Evolutionary conservation across 2,329 filamentous ascomycete species (phyloP).

Genomic region (Talaromyces sp.): DNA sequence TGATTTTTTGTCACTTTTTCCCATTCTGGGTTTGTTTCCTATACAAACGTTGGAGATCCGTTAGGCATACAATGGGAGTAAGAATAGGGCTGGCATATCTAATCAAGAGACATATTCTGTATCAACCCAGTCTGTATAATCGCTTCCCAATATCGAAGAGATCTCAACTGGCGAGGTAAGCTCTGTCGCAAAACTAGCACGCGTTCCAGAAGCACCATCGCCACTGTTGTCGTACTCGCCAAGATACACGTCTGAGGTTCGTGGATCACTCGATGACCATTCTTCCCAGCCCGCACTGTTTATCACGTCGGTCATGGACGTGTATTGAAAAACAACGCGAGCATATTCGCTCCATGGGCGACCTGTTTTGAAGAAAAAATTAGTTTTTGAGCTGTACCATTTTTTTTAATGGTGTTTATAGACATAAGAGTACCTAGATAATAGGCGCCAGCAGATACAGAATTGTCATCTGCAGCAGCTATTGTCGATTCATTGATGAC

Average conservation of each 20-base stretch:
- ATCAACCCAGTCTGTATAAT: conserved; percentile 43
- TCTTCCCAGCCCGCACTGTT: conserved; percentile 56
- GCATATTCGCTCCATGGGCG: conserved; percentile 11
- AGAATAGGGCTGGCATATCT: background rate
- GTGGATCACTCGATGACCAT: conserved; percentile 50
- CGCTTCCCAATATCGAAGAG: conserved; percentile 41
- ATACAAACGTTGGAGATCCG: background rate
- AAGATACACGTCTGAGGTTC: conserved; percentile 52
- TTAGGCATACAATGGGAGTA: background rate
- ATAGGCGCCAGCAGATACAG: conserved; percentile 3
- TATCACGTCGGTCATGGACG: conserved; percentile 42
- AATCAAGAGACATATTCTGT: conserved; percentile 30
- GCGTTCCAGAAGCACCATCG: conserved; percentile 49
- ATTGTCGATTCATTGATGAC: conserved; percentile 48
- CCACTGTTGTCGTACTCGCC: conserved; percentile 59
- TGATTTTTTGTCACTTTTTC: background rate
- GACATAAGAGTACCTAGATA: background rate
- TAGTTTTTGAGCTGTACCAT: background rate
- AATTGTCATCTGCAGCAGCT: conserved; percentile 1
- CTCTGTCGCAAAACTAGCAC: conserved; percentile 48
- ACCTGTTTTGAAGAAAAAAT: background rate
- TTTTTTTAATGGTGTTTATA: too few species aligned
- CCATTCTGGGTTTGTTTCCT: background rate
- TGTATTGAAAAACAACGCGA: conserved; percentile 11
- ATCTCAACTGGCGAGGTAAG: conserved; percentile 41